Conservation (phyloP, 805 yeast species). For the Starmera quercuum region DNA sequence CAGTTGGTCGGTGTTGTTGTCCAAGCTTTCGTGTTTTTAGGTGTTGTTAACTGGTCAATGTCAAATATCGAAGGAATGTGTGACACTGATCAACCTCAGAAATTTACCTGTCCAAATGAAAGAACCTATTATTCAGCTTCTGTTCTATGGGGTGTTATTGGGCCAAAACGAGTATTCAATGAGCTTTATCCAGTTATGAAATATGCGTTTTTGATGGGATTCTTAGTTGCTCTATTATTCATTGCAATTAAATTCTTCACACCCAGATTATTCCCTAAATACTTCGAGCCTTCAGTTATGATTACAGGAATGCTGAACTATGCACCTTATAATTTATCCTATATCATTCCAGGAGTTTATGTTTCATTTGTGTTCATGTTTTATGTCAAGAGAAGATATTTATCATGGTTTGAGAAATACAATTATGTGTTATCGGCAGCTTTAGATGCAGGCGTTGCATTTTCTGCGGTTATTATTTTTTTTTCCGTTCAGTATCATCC, state of each 20-base stretch:
- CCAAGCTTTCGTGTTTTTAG: slow-evolving; percentile 46
- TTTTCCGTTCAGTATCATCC: slow-evolving; percentile 36
- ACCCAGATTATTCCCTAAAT: not conserved
- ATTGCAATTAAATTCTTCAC: not conserved
- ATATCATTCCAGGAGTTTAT: slow-evolving; percentile 7
- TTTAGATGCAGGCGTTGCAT: slow-evolving; percentile 49
- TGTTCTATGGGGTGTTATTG: not conserved
- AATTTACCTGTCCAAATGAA: slow-evolving; percentile 3
- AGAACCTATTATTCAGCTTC: not conserved
- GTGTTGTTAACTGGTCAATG: slow-evolving; percentile 41
- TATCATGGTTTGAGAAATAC: slow-evolving; percentile 45
- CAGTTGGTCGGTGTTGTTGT: slow-evolving; percentile 45
- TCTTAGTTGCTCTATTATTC: slow-evolving; percentile 1
- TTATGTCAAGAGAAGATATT: slow-evolving; percentile 37
- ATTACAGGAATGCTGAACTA: not conserved
- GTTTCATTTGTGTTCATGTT: slow-evolving; percentile 34
- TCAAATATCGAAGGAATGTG: slow-evolving; percentile 26
- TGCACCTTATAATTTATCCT: not conserved
- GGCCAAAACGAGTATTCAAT: not conserved
- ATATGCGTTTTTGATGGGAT: not conserved
- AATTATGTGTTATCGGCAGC: slow-evolving; percentile 45
- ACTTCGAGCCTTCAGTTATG: not conserved
- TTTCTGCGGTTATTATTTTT: slow-evolving; percentile 39
- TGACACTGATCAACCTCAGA: slow-evolving; percentile 2
- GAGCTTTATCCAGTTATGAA: slow-evolving; percentile 12